Evolutionary conservation across 176 grass and related monocot genomes (phyloP), one percentile per base, ranked within the genome.

Genomic region (Eragrostis curvula): DNA sequence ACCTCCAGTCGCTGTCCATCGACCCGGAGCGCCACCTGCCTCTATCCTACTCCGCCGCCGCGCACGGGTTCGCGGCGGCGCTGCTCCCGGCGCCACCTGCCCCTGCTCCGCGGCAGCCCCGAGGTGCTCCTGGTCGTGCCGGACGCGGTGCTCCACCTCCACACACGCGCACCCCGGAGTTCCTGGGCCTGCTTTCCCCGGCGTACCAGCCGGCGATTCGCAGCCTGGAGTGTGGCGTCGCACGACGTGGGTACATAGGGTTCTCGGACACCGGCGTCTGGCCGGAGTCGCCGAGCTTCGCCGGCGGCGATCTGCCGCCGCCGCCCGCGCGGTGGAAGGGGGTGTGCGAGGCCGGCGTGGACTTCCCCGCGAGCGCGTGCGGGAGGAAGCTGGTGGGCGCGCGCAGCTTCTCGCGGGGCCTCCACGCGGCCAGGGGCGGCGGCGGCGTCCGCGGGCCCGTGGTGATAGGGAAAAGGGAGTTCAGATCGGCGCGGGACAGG

Each of bases 211-310:
- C 78, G 8, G 49, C 93, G 52, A 85, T 91, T 5, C 74, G 70
- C 30, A 40, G 74, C 1, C 71, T 95, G 11, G 93, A 98, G n/a
- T 15, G 62, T 64, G 12, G 96, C 92, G 72, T 80, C 96, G 0
- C 89, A 86, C 32, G 96, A 98, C 58, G 93, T 98, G 25, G 81
- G 95, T n/a, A n/a, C 48, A 75, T 98, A 5, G 92, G 5, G 93
- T 98, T 63, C 86, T 98, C 3, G 96, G 96, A 98, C 69, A 98
- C 96, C 6, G 96, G 96, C 32, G 87, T 98, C 10, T 98, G 96
- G 96, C 93, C 96, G 9, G 96, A 98, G 82, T 86, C 74, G 7
- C 93, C 96, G 5, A 95, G 92, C 17, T 93, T 98, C 62, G 74
- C 87, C 1, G 70, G 57, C 50, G 90, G 63, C 14, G 83, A 81